These are phyloP conservation scores for Avena eriantha DNA, from an alignment of 176 grass and related monocot species.

Conservation along the genomic window DNA sequence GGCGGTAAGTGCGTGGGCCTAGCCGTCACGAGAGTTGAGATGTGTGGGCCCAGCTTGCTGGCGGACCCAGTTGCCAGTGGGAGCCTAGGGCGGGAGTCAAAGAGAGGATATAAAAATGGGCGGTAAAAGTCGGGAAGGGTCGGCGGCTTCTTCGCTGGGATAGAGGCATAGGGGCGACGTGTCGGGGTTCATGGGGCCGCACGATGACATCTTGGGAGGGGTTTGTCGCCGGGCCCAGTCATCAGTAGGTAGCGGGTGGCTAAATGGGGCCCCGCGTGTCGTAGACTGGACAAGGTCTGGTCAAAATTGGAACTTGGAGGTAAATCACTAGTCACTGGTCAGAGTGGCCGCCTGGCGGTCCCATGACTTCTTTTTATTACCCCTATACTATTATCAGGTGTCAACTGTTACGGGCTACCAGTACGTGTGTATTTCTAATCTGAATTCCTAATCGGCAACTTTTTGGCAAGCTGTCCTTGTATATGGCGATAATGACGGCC, in stretches of 20 bases:
- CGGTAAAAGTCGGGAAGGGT: constrained; percentile 11
- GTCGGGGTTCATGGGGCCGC: background rate
- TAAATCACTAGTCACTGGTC: constrained; percentile 27
- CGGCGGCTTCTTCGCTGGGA: background rate
- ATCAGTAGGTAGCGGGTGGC: background rate
- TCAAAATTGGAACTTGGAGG: constrained; percentile 13
- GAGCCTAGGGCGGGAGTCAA: background rate
- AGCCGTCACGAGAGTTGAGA: background rate
- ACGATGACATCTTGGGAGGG: background rate
- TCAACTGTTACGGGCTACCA: background rate
- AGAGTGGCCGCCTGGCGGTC: background rate
- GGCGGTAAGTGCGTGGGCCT: background rate
- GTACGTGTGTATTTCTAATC: too few relatives aligned
- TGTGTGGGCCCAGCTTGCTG: accelerated
- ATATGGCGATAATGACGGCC: background rate
- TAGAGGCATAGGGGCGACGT: constrained; percentile 3
- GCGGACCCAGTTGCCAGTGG: constrained; percentile 21
- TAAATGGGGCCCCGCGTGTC: background rate
- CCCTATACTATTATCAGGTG: background rate
- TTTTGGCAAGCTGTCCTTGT: background rate
- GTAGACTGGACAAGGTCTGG: background rate
- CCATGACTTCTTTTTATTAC: background rate
- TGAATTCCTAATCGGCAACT: background rate
- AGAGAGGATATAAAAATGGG: background rate
- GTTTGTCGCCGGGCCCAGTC: background rate